Conservation (phyloP, 2,329 filamentous ascomycete species). For the Paraphaeosphaeria sporulosa region DNA sequence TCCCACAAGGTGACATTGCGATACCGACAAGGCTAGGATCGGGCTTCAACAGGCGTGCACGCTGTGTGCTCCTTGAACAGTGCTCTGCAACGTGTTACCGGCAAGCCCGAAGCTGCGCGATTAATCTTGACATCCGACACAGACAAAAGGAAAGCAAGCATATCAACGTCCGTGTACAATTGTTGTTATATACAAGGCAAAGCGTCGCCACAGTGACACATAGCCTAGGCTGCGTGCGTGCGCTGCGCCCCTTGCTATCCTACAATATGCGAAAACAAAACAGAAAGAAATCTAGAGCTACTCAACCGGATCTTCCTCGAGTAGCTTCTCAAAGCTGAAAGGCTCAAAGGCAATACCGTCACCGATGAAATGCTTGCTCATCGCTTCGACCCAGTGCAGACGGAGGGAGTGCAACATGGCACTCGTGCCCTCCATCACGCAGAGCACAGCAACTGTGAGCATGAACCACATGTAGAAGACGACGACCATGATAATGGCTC, state of each 20-base stretch:
- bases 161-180: conserved; percentile 20
- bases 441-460: conserved; percentile 79
- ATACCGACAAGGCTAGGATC: not conserved
- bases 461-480: conserved; percentile 91
- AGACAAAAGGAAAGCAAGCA: not conserved
- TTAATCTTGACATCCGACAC: not conserved
- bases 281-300: conserved; percentile 15
- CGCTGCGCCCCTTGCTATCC: not conserved
- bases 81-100: not conserved
- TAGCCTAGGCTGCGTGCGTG: not conserved
- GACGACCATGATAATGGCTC: conserved; percentile 81
- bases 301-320: conserved; percentile 75
- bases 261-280: conserved; percentile 17
- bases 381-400: conserved; percentile 96
- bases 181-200: conserved; percentile 22
- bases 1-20: not conserved
- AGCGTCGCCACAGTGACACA: conserved; percentile 12
- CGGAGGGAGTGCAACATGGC: conserved; percentile 93
- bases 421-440: conserved; percentile 94
- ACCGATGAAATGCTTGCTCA: conserved; percentile 96
- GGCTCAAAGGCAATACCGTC: conserved; percentile 85
- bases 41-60: not conserved
- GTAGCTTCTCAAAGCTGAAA: conserved; percentile 83
- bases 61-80: not conserved
- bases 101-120: not conserved